Percentiles rank a stretch among this genome's conserved stretches.
phyloP scores from a whole-genome alignment of 2,329 filamentous ascomycete genomes.

The Cryphonectria nitschkei region DNA sequence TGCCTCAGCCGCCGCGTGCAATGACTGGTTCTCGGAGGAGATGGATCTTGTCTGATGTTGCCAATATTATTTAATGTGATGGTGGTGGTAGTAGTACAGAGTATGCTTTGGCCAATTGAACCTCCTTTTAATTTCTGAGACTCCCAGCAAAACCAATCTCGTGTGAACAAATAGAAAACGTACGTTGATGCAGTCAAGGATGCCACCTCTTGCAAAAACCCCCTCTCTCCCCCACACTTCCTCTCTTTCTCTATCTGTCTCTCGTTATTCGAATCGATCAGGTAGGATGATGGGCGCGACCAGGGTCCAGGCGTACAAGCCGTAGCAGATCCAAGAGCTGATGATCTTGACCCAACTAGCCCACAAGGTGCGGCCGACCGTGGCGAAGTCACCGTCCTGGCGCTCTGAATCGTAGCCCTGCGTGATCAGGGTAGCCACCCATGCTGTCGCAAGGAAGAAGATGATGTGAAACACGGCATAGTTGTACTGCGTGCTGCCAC shows the following conservation, averaged over 20 bases:
- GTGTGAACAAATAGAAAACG: slow-evolving; percentile 28
- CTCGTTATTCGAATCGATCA: slow-evolving; percentile 67
- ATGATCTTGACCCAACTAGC: slow-evolving; percentile 99
- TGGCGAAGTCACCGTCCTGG: slow-evolving; percentile 76
- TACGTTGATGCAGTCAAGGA: slow-evolving; percentile 42
- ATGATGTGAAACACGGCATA: slow-evolving; percentile 97
- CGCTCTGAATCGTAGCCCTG: slow-evolving; percentile 73
- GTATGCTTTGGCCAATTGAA: not conserved
- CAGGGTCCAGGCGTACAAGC: slow-evolving; percentile 90
- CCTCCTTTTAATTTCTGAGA: not conserved
- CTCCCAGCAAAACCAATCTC: slow-evolving; percentile 12
- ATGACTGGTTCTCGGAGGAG: slow-evolving; percentile 1
- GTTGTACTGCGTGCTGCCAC: slow-evolving; percentile 88
- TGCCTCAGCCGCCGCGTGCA: slow-evolving; percentile 18
- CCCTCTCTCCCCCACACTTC: not conserved
- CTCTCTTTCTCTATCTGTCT: no score
- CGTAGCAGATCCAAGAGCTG: slow-evolving; percentile 95
- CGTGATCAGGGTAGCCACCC: slow-evolving; percentile 86
- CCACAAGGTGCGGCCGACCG: slow-evolving; percentile 93
- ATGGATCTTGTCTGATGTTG: not conserved
- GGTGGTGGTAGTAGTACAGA: slow-evolving; percentile 24
- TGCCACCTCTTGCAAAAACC: slow-evolving; percentile 25
- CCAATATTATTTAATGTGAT: slow-evolving; percentile 7
- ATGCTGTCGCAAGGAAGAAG: slow-evolving; percentile 93
- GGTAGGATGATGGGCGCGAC: slow-evolving; percentile 84